Evolutionary conservation across 805 yeast genomes (phyloP), one percentile per base, ranked within the genome.

Genomic region (Torulaspora microellipsoides): DNA sequence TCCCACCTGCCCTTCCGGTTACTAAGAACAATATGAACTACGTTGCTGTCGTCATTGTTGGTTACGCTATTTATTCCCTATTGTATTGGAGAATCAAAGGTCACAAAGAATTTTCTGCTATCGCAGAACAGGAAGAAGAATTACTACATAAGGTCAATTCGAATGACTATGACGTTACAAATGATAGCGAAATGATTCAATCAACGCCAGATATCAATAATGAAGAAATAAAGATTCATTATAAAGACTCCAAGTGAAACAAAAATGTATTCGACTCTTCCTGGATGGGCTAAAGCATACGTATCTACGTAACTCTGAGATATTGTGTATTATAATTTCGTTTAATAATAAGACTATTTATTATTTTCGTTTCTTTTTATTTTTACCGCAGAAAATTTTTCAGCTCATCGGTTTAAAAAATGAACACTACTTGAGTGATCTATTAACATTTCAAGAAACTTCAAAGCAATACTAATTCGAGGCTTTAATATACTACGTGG

Each of bases 1-100:
- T 83, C 68, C 89, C 90, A 27, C 65, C 78, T 20, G 67, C 66
- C 9, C 70, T 77, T 75, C 90, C 89, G 2, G 88, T 73, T 2
- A 68, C 71, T 2, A 73, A 71, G 29, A 75, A 76, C 32, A 71
- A 73, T 49, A 83, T 83, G 89, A 83, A 83, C 59, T 83, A 83
- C 52, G 80, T 81, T 12, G 61, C 75, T 27, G 84, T 74, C 8
- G 84, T 78, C 14, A 66, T 75, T 46, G 75, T 65, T 15, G 78
- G 78, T 8, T 73, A 68, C 55, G 55, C 69, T 4, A 10, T 66
- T 0, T 77, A 72, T 55, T 59, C 75, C 28, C 46, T 77, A 1
- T 43, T 68, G 4, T 80, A 80, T 56, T 81, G 87, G 87, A 65
- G 63, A 42, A 62, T 65, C 12, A 62, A 65, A 49, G 76, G 68